Percentiles rank a stretch among this genome's conserved stretches.
phyloP scores from a whole-genome alignment of 176 grass and related monocot genomes.

The Alopecurus myosuroides region DNA sequence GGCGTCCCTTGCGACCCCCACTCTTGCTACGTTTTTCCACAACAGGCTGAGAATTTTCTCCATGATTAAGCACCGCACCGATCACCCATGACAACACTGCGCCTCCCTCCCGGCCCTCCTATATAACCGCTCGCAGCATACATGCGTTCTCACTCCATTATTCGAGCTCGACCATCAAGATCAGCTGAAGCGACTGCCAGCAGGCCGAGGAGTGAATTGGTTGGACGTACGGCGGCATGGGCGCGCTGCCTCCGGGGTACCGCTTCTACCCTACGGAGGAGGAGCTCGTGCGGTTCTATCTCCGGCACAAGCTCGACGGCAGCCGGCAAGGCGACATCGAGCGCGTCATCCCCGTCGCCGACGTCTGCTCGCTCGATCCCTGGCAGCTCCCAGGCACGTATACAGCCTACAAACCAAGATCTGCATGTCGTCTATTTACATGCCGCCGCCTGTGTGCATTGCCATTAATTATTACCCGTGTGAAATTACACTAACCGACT shows the following conservation, averaged over 20 bases:
- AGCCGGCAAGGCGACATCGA: slow-evolving; percentile 43
- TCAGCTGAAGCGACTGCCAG: neutral
- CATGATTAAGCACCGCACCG: neutral
- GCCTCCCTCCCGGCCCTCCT: neutral
- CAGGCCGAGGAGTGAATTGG: neutral
- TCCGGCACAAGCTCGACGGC: slow-evolving; percentile 71
- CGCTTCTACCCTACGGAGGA: slow-evolving; percentile 95
- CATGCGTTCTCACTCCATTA: slow-evolving; percentile 8
- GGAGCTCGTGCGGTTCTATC: slow-evolving; percentile 86
- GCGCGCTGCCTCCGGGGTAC: slow-evolving; percentile 45
- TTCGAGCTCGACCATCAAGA: neutral
- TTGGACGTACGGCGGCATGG: slow-evolving; percentile 15
- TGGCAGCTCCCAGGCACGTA: slow-evolving; percentile 64
- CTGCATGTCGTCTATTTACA: neutral
- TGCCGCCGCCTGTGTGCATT: no score
- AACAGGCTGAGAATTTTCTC: slow-evolving; percentile 15
- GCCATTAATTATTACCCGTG: no score
- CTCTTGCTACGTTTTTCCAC: neutral
- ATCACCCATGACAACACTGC: slow-evolving; percentile 18
- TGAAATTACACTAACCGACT: no score
- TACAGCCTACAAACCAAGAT: neutral
- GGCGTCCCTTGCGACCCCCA: slow-evolving; percentile 13
- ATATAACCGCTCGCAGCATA: slow-evolving; percentile 25
- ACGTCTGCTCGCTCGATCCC: slow-evolving; percentile 72
- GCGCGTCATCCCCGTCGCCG: slow-evolving; percentile 63